Base-by-base conservation (phyloP, 768 basidiomycete species). In the Russula sp. region DNA sequence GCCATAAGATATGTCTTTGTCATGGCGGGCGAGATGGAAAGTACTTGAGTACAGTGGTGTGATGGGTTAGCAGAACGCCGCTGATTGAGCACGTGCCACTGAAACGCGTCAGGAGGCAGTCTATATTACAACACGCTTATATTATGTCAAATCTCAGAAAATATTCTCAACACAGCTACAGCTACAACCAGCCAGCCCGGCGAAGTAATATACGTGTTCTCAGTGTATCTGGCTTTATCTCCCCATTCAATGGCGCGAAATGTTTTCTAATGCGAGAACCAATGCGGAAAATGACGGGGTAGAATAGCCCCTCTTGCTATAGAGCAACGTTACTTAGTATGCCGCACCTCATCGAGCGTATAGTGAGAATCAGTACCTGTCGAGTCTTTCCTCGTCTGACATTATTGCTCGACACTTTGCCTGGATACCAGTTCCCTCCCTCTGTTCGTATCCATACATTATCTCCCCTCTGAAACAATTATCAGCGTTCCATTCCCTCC, bases 1-100 rank as follows among this genome's bases (percentile, higher is more conserved):
- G 86, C 91, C 88, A 92, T 91, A 56, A 92, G 76, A 70, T 91
- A 92, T 64, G 84, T 84, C 73, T 92, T 92, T 68, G 90, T 92
- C 90, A 92, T 92, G 70, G 73, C 81, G 76, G 36, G 66, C 18
- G 36, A 54, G 28, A 46, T 51, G 50, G 42, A 52, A 59, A 42
- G 62, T 28, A 36, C 0, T 30, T 30, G 30, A 49, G 53, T 36
- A 0, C 11, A 11, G 34, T 2, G 34, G 40, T 48, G 48, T 14
- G 42, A 18, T 30, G 58, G 7, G 46, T 32, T 22, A 16, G 10
- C 38, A 24, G 22, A 14, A 38, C 14, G 36, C n/a, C 22, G n/a
- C 38, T 9, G 7, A 24, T 7, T 13, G 16, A 16, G 18, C 55
- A 56, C 55, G 40, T 42, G 55, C 30, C 28, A 24, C 24, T 11